Conservation (phyloP, 2,329 filamentous ascomycete species). For the Falciphora oryzae region DNA sequence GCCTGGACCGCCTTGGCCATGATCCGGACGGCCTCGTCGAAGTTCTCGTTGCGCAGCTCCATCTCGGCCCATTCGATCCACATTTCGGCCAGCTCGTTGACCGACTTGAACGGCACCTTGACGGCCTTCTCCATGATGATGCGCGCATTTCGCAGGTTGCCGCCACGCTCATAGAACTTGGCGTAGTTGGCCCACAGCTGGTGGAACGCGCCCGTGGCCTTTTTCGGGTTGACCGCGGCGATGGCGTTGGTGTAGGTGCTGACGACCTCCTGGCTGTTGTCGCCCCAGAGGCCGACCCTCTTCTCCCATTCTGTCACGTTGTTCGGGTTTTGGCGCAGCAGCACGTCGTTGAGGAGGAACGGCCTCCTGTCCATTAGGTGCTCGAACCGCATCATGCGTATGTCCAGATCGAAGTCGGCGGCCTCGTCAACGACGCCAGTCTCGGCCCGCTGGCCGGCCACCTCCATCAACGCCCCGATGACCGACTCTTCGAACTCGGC, state of each 20-base stretch:
- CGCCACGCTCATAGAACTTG: constrained; percentile 89
- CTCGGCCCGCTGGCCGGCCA: constrained; percentile 72
- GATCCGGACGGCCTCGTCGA: constrained; percentile 87
- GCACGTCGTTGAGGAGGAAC: constrained; percentile 92
- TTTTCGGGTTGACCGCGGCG: constrained; percentile 86
- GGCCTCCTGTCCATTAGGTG: constrained; percentile 95
- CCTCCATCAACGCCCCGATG: constrained; percentile 85
- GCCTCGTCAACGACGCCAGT: constrained; percentile 73
- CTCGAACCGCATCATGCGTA: constrained; percentile 96
- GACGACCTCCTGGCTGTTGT: constrained; percentile 86
- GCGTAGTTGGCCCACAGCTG: constrained; percentile 96
- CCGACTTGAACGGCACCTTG: constrained; percentile 95
- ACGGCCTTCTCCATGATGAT: constrained; percentile 97
- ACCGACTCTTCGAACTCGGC: constrained; percentile 96
- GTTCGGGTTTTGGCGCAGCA: constrained; percentile 91
- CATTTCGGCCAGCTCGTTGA: constrained; percentile 94
- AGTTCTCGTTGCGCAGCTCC: constrained; percentile 93
- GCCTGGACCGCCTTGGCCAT: constrained; percentile 97
- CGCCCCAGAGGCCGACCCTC: constrained; percentile 88
- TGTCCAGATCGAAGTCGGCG: constrained; percentile 89
- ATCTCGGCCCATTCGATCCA: constrained; percentile 99
- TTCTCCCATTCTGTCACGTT: constrained; percentile 98
- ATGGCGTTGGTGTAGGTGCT: constrained; percentile 95
- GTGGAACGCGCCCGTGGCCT: constrained; percentile 87
- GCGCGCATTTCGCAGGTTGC: constrained; percentile 76